phyloP scores from a whole-genome alignment of 1,284 basidiomycete species.

The Fomitiporia mediterranea region DNA sequence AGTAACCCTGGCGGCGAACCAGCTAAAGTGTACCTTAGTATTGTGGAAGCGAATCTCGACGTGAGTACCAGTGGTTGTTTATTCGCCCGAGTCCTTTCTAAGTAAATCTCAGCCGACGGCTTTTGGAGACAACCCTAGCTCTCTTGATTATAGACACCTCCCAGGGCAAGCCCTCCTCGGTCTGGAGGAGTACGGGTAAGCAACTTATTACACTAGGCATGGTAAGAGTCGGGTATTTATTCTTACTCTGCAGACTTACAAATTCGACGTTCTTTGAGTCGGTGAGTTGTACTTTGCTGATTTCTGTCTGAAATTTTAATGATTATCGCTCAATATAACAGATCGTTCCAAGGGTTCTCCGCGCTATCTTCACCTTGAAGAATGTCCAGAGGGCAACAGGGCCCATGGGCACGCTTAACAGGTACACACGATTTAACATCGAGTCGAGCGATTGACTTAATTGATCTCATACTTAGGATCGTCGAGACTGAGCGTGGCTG shows the following conservation, averaged over 20 bases:
- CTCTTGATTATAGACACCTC: neutral
- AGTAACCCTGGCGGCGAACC: slow-evolving; percentile 26
- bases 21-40: slow-evolving; percentile 35
- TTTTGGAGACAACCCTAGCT: slow-evolving; percentile 21
- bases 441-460: neutral
- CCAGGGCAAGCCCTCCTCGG: slow-evolving; percentile 22
- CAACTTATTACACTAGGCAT: neutral
- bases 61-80: slow-evolving; percentile 28
- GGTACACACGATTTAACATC: no score
- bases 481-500: slow-evolving; percentile 24
- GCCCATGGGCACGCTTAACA: slow-evolving; percentile 40
- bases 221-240: neutral
- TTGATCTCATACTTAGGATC: slow-evolving; percentile 20
- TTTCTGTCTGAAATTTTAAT: neutral
- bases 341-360: slow-evolving; percentile 41
- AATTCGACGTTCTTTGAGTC: slow-evolving; percentile 40
- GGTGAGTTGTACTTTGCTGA: slow-evolving; percentile 27
- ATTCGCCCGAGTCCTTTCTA: slow-evolving; percentile 23
- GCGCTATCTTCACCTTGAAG: slow-evolving; percentile 44
- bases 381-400: slow-evolving; percentile 43
- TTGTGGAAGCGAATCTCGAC: slow-evolving; percentile 40
- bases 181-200: slow-evolving; percentile 38
- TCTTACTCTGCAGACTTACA: slow-evolving; percentile 34
- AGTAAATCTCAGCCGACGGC: slow-evolving; percentile 29
- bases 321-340: slow-evolving; percentile 16